Evolutionary conservation across 352 stramenopile species (phyloP).

Genomic region (Phytopythium litorale): DNA sequence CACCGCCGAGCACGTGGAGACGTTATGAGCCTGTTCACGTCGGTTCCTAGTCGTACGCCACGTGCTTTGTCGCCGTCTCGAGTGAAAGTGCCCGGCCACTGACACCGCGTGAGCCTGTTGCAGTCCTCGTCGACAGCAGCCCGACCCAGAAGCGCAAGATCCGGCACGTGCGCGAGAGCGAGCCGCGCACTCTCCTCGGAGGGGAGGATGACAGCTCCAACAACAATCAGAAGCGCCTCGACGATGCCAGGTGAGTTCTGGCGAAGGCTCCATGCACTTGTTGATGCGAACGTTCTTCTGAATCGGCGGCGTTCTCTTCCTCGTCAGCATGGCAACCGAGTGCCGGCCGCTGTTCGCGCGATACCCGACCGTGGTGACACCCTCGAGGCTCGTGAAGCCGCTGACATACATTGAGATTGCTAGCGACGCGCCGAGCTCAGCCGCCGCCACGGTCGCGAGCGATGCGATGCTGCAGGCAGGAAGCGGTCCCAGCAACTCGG

Average conservation of each 20-base stretch:
- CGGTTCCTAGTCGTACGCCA: constrained; percentile 23
- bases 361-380: constrained; percentile 28
- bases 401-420: constrained; percentile 58
- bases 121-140: constrained; percentile 43
- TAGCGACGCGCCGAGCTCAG: constrained; percentile 2
- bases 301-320: not conserved
- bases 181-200: constrained; percentile 32
- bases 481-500: not conserved
- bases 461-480: too few species aligned
- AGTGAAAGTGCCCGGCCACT: not conserved
- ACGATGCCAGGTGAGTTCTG: constrained; percentile 31
- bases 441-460: not conserved
- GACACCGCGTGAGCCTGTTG: not conserved
- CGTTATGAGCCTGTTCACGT: constrained; percentile 9
- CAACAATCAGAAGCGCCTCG: constrained; percentile 62
- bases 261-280: not conserved
- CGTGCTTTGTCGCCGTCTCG: not conserved
- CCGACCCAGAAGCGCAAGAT: constrained; percentile 76
- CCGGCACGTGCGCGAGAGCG: constrained; percentile 33
- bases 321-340: constrained; percentile 2
- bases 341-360: not conserved
- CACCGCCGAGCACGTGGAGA: constrained; percentile 23
- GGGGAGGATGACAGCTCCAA: constrained; percentile 16
- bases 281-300: not conserved
- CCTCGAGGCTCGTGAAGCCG: constrained; percentile 49